These are phyloP conservation scores for Mallotus repandus DNA, from an alignment of 441 rosid species.

Conservation along the genomic window DNA sequence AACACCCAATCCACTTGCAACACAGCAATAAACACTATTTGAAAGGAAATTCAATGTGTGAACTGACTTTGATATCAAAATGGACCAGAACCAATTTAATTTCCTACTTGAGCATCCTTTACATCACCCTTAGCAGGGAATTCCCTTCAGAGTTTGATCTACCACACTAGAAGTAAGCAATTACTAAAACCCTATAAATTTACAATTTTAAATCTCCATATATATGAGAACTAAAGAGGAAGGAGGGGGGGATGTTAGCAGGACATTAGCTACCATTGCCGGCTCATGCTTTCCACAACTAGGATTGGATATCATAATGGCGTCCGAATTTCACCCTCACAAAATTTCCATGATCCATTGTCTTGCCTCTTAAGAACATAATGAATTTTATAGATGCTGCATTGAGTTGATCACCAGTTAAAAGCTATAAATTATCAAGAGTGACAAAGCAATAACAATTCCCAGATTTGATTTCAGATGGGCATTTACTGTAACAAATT, in stretches of 20 bases:
- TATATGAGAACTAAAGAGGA: not conserved
- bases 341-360: constrained; percentile 84
- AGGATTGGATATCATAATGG: constrained; percentile 38
- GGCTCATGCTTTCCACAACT: not conserved
- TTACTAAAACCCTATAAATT: not conserved
- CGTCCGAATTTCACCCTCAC: constrained; percentile 54
- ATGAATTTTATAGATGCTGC: constrained; percentile 69
- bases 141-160: not conserved
- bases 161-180: not conserved
- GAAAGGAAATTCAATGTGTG: too few relatives aligned
- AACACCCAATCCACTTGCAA: too few relatives aligned
- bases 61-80: not conserved
- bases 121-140: constrained; percentile 5
- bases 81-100: not conserved
- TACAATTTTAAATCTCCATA: constrained; percentile 4
- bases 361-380: constrained; percentile 77
- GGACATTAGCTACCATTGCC: not conserved
- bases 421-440: not conserved
- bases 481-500: not conserved
- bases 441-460: not conserved
- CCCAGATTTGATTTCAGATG: not conserved
- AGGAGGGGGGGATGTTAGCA: not conserved
- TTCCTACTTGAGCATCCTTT: constrained; percentile 8
- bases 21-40: too few relatives aligned
- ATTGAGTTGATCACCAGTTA: not conserved